Base-by-base conservation (phyloP, 106 monocot genomes). In the Vanilla planifolia region DNA sequence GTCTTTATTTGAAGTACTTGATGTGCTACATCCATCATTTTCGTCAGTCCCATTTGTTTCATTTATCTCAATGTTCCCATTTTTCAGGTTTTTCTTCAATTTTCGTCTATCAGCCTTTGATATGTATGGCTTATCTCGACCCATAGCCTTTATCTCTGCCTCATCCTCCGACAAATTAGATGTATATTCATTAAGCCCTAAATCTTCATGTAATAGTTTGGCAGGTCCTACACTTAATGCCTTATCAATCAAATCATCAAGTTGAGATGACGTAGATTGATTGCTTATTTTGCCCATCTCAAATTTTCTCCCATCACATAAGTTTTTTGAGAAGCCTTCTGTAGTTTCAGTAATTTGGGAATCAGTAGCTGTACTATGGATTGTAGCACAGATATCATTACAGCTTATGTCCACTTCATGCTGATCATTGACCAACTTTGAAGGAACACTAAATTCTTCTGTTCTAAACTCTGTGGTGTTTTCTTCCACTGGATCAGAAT, bases 71-170 rank as follows among this genome's bases (percentile, higher is more conserved):
- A 15, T 51, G 33, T 11, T 57, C 51, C 4, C 65, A 57, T 33
- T 59, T 32, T 77, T 73, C 28, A 72, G 76, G 10, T 66, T 77
- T 70, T 91, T 96, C 81, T 98, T 98, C 33, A 78, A 64, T 61
- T 80, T 92, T 53, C 88, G 52, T 63, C 98, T 88, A 66, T 98
- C 92, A 39, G 82, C 77, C 55, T 98, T 98, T 22, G 98, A 85
- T 11, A 98, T 59, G 47, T 80, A 88, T 51, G 88, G 87, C 51
- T 88, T 98, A 57, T 82, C 98, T 65, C 82, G 81, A 65, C 60
- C 39, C 24, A 40, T 25, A 71, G 48, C 70, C 51, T 79, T 88
- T 30, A 59, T 65, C 22, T 33, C 70, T 40, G 81, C 78, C 29
- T 67, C 23, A 46, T 71, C 73, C 36, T 58, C 85, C 19, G 13